Percentiles rank a stretch among this genome's conserved stretches.
These are phyloP conservation scores for Hymenoscyphus fructigenus DNA, from an alignment of 2,329 filamentous ascomycete genomes.

Conservation along the genomic window DNA sequence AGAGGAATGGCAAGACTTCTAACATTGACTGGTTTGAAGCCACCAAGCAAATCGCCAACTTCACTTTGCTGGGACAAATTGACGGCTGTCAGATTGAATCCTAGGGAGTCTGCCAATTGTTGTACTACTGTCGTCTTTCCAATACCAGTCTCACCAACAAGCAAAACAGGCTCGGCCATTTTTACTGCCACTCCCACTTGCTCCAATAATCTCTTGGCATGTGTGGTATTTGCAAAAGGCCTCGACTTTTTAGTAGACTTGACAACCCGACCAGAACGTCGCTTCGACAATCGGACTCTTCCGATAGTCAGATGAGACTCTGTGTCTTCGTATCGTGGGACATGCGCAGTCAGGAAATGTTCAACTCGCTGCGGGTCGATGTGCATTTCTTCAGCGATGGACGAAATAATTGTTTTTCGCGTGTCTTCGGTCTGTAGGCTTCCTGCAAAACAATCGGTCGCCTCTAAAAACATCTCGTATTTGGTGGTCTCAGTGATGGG, in stretches of 20 bases:
- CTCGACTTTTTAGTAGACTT: constrained; percentile 53
- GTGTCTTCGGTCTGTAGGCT: constrained; percentile 68
- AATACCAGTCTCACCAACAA: constrained; percentile 98
- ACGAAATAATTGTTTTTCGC: constrained; percentile 59
- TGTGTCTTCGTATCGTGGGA: constrained; percentile 66
- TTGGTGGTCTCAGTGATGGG: constrained; percentile 68
- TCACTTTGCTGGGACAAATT: constrained; percentile 98
- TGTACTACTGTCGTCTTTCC: constrained; percentile 97
- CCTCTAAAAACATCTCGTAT: constrained; percentile 90
- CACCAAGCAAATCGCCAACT: constrained; percentile 90
- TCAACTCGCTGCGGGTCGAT: constrained; percentile 79
- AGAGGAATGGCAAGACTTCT: constrained; percentile 84
- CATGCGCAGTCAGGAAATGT: constrained; percentile 72
- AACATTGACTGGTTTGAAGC: constrained; percentile 93
- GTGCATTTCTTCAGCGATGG: constrained; percentile 83
- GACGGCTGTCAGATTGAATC: constrained; percentile 85
- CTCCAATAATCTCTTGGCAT: constrained; percentile 82
- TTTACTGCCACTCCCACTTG: constrained; percentile 82
- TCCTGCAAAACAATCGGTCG: constrained; percentile 87
- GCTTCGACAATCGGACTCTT: constrained; percentile 57
- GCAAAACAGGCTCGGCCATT: constrained; percentile 81
- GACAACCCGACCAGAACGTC: constrained; percentile 45
- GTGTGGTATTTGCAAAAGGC: constrained; percentile 84
- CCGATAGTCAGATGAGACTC: constrained; percentile 62
- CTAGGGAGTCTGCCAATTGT: constrained; percentile 79